Evolutionary conservation across 2,329 filamentous ascomycete species (phyloP).

Genomic region (Basipetospora chlamydospora): DNA sequence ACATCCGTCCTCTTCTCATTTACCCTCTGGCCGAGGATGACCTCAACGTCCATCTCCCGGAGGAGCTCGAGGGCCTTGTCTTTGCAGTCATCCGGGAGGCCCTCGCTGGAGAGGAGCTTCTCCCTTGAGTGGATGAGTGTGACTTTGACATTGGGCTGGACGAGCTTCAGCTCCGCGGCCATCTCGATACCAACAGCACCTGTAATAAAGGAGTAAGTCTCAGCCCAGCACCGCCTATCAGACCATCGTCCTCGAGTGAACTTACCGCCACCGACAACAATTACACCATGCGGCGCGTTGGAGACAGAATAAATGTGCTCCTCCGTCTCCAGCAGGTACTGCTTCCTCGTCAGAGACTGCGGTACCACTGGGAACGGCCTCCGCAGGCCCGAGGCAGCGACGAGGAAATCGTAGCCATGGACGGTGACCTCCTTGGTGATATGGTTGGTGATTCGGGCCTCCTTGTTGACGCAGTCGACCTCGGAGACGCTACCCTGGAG

Average conservation of each 20-base stretch:
- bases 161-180: conserved; percentile 60
- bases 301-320: conserved; percentile 42
- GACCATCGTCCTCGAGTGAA: too few relatives aligned
- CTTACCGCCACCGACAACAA: conserved; percentile 53
- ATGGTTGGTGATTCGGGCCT: conserved; percentile 38
- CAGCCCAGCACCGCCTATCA: too few relatives aligned
- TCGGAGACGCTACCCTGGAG: conserved; percentile 49
- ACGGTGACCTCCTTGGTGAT: conserved; percentile 26
- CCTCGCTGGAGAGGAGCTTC: conserved; percentile 58
- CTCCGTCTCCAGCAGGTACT: conserved; percentile 47
- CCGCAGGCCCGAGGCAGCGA: conserved; percentile 55
- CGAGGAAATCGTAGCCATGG: conserved; percentile 57
- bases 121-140: conserved; percentile 60
- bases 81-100: conserved; percentile 55
- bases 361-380: conserved; percentile 61
- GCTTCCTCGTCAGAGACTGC: conserved; percentile 43
- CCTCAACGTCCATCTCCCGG: conserved; percentile 46
- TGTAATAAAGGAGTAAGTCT: too few relatives aligned
- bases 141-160: conserved; percentile 50
- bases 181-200: conserved; percentile 72
- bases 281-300: conserved; percentile 40
- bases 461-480: conserved; percentile 45
- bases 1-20: conserved; percentile 29
- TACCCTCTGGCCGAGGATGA: conserved; percentile 44
- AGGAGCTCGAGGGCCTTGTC: conserved; percentile 44